Base-by-base conservation (phyloP, 768 basidiomycete genomes). In the Amanita exitialis region DNA sequence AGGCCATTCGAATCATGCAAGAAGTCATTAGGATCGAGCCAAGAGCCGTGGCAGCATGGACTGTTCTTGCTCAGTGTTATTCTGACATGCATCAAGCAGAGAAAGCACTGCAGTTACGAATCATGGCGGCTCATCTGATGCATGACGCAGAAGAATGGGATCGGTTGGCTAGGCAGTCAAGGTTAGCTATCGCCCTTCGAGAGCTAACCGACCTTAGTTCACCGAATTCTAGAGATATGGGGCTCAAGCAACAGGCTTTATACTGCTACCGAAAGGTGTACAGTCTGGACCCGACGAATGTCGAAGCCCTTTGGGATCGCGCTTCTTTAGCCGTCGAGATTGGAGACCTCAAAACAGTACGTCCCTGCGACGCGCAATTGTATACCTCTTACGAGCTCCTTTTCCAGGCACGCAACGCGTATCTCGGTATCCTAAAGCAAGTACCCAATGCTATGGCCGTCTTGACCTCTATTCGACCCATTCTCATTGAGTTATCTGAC, bases 1-100 rank as follows among this genome's bases (percentile, higher is more conserved):
- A 84, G 57, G 84, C 91, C 1, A 81, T 91, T 32, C 77, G 80
- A 16, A 75, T 84, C 21, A 88, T 93, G 79, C 83, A 86, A 61
- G 91, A 98, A 61, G 89, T 96, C 56, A 91, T 99, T 49, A 80
- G 90, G 7, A 90, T 93, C 51, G 95, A 99, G 62, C 91, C 94
- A 2, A 79, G 87, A 15, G 86, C 91, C 1, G 72, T 76, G 0
- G 68, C 79, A 2, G 88, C 92, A 1, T 99, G 94, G 94, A 79
- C 82, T 6, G 89, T 92, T 0, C 77, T 97, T 5, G 90, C 88
- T 2, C 79, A 85, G 56, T 90, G 89, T 58, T 86, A 91, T 61
- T 77, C 81, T 30, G 89, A 92, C 58, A 66, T 79, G 62, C 72
- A 76, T 5, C 79, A 94, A 52, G 62, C 64, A 2, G 74, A 85